Evolutionary conservation across 2,329 filamentous ascomycete species (phyloP).

Genomic region (Paecilomyces formosus): DNA sequence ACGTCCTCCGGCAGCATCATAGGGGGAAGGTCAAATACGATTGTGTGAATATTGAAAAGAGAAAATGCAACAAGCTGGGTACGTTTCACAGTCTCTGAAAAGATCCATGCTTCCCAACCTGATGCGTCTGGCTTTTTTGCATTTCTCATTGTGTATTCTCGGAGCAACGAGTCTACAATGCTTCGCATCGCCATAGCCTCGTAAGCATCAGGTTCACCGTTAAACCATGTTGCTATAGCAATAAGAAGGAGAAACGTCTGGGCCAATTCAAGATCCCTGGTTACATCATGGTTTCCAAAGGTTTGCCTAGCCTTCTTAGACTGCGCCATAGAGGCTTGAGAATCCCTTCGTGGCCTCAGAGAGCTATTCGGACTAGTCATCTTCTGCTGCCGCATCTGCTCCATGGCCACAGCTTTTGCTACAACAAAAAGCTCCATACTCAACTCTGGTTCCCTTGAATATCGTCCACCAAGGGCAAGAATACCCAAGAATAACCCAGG

Average conservation of each 20-base stretch:
- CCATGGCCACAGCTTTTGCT: slow-evolving; percentile 13
- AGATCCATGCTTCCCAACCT: slow-evolving; percentile 17
- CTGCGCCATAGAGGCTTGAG: too few species aligned
- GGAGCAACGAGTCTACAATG: slow-evolving; percentile 14
- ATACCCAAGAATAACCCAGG: slow-evolving; percentile 15
- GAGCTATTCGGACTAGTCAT: slow-evolving; percentile 9
- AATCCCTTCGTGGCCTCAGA: too few species aligned
- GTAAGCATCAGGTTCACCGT: slow-evolving; percentile 14
- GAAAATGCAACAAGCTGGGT: slow-evolving; percentile 19
- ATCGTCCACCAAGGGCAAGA: slow-evolving; percentile 15
- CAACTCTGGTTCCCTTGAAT: slow-evolving; percentile 15
- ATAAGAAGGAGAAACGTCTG: slow-evolving; percentile 14
- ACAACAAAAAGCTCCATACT: slow-evolving; percentile 13
- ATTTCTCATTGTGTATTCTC: slow-evolving; percentile 14
- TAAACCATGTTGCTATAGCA: slow-evolving; percentile 16
- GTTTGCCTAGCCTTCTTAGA: slow-evolving; percentile 13
- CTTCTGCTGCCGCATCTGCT: slow-evolving; percentile 8
- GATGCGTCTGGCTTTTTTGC: slow-evolving; percentile 1
- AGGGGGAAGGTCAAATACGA: slow-evolving; percentile 19
- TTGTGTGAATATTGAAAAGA: slow-evolving; percentile 20
- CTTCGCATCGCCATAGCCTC: slow-evolving; percentile 18
- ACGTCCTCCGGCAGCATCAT: slow-evolving; percentile 17
- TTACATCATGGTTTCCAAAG: too few species aligned
- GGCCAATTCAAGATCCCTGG: background rate
- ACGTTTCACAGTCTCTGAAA: slow-evolving; percentile 14